Conservation (phyloP, 305 asterid species). For the Fraxinus dipetala region DNA sequence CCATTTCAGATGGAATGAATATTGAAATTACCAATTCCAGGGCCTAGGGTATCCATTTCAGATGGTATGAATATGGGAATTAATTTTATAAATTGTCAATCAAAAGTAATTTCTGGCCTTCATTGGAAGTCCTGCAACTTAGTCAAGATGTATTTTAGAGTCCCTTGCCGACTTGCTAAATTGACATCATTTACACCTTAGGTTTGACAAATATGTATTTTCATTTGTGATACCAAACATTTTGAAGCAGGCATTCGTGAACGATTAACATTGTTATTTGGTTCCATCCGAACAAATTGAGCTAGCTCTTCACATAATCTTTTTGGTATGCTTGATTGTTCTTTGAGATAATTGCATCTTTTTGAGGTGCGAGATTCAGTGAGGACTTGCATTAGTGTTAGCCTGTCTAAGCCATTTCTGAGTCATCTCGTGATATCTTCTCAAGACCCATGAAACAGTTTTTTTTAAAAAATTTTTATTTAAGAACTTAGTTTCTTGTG, state of each 20-base stretch:
- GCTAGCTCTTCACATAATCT: not conserved
- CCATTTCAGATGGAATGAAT: not conserved
- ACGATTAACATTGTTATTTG: not conserved
- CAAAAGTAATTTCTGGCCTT: not conserved
- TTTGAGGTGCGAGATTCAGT: not conserved
- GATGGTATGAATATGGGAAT: not conserved
- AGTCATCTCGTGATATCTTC: not conserved
- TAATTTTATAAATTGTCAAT: not conserved
- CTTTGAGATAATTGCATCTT: not conserved
- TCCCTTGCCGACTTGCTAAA: not conserved
- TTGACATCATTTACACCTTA: not conserved
- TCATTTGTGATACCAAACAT: not conserved
- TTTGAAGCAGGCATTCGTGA: not conserved
- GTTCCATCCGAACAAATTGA: not conserved
- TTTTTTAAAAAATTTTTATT: not conserved
- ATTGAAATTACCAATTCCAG: not conserved
- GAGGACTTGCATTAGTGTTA: not conserved
- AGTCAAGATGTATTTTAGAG: not conserved
- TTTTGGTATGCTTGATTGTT: not conserved
- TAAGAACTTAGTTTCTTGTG: not conserved
- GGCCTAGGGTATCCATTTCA: no score
- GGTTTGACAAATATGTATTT: not conserved
- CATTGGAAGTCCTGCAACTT: not conserved
- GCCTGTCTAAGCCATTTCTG: not conserved
- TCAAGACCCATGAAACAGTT: not conserved